A percentile compares a stretch with the other conserved stretches of the same genome.
Conservation (phyloP, 2,329 filamentous ascomycete species). For the Falciphora oryzae region DNA sequence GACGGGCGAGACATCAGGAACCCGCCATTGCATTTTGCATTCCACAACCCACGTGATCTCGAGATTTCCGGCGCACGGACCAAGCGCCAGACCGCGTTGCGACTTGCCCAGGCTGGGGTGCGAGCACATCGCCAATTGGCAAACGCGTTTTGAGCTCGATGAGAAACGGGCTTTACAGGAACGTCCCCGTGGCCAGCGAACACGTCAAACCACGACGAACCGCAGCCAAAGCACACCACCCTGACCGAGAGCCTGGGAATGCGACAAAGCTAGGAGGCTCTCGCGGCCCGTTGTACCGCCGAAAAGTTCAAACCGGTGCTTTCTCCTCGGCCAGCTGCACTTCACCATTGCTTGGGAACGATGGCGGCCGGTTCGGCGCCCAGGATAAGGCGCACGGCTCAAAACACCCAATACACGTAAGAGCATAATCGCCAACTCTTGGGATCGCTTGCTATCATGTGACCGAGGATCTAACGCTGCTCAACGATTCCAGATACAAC, state of each 20-base stretch:
- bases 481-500: slow-evolving; percentile 43
- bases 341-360: background rate
- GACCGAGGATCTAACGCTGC: slow-evolving; percentile 1
- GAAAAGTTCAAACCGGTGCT: background rate
- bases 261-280: slow-evolving; percentile 4
- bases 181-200: background rate
- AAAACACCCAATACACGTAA: slow-evolving; percentile 45
- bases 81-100: background rate
- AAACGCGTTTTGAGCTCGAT: background rate
- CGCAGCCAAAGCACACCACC: background rate
- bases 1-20: too few species aligned
- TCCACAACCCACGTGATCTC: background rate
- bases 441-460: background rate
- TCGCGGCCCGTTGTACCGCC: slow-evolving; percentile 2
- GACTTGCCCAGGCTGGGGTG: too few species aligned
- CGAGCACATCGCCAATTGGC: background rate
- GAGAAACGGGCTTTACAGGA: background rate
- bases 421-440: slow-evolving; percentile 12
- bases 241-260: background rate
- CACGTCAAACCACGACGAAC: background rate
- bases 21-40: too few species aligned
- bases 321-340: background rate
- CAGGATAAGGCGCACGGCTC: slow-evolving; percentile 40
- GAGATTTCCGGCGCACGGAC: background rate
- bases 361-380: slow-evolving; percentile 25